A percentile compares a stretch with the other conserved stretches of the same genome.
Evolutionary conservation across 371 early-diverging fungal species (phyloP).

Genomic region (Actinomucor elegans): DNA sequence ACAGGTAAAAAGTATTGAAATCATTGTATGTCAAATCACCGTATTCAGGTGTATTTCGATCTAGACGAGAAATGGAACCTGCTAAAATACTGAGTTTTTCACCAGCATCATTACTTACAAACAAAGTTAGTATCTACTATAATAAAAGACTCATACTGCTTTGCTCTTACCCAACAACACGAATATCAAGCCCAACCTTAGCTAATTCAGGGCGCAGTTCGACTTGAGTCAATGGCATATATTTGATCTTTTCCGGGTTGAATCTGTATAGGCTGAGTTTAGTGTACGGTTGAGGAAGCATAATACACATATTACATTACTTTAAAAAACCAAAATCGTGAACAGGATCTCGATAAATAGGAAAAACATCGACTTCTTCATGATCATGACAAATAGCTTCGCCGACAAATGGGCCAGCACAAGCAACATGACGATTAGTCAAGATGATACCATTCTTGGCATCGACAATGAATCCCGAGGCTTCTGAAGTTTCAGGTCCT

Average conservation of each 20-base stretch:
- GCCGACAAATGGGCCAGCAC: slow-evolving; percentile 89
- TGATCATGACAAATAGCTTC: slow-evolving; percentile 88
- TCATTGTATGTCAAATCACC: slow-evolving; percentile 69
- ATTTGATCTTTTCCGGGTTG: slow-evolving; percentile 73
- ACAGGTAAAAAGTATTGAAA: slow-evolving; percentile 80
- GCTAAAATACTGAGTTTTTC: slow-evolving; percentile 90
- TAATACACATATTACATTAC: slow-evolving; percentile 29
- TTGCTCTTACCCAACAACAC: slow-evolving; percentile 84
- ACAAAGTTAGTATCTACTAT: neutral
- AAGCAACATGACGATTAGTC: slow-evolving; percentile 92
- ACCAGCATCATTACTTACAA: slow-evolving; percentile 82
- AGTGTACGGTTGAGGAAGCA: no score
- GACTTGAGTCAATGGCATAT: slow-evolving; percentile 81
- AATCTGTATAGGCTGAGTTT: slow-evolving; percentile 40
- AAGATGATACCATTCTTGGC: slow-evolving; percentile 83
- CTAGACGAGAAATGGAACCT: slow-evolving; percentile 86
- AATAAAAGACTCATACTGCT: no score
- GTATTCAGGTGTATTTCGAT: slow-evolving; percentile 71
- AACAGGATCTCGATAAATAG: slow-evolving; percentile 87
- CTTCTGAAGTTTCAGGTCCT: slow-evolving; percentile 57
- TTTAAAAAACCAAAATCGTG: slow-evolving; percentile 69
- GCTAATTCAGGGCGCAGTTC: slow-evolving; percentile 80
- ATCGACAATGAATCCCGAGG: slow-evolving; percentile 96
- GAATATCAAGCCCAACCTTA: slow-evolving; percentile 88
- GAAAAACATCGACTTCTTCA: slow-evolving; percentile 86